phyloP scores from a whole-genome alignment of 352 stramenopile genomes.

The Globisporangium cylindrosporum region DNA sequence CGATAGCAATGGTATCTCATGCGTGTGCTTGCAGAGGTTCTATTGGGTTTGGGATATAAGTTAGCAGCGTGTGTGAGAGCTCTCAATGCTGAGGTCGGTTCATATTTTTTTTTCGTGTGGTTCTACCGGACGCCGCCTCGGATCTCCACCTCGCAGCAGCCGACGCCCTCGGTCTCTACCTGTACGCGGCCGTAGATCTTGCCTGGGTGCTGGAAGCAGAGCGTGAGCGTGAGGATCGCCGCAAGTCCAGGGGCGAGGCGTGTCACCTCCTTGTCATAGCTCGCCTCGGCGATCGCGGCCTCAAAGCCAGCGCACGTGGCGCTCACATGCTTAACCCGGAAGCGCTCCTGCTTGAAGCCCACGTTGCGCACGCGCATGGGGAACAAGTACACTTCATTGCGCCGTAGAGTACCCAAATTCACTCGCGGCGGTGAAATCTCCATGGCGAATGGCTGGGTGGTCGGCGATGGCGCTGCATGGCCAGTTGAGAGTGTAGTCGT shows the following conservation, averaged over 20 bases:
- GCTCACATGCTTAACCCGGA: conserved; percentile 49
- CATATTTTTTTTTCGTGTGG: neutral
- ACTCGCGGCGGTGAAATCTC: conserved; percentile 52
- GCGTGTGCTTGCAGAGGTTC: neutral
- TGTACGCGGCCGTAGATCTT: conserved; percentile 36
- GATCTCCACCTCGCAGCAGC: conserved; percentile 47
- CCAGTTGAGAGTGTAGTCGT: neutral
- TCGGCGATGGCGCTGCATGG: conserved; percentile 21
- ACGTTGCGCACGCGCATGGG: conserved; percentile 67
- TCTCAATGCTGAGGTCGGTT: neutral
- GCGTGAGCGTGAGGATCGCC: conserved; percentile 53
- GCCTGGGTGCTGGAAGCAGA: conserved; percentile 59
- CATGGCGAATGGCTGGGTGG: conserved; percentile 46
- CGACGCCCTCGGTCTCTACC: conserved; percentile 54
- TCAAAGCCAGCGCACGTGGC: conserved; percentile 37
- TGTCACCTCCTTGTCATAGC: conserved; percentile 56
- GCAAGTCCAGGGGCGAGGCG: conserved; percentile 55
- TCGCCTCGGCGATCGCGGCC: conserved; percentile 44
- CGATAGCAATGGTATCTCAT: neutral
- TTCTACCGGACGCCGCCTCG: conserved; percentile 41
- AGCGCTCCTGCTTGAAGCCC: conserved; percentile 61
- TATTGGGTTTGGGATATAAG: too few species aligned
- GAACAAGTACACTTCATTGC: conserved; percentile 64
- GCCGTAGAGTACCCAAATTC: conserved; percentile 30
- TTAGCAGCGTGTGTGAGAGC: too few species aligned